Evolutionary conservation across 768 basidiomycete species (phyloP), one percentile per base, ranked within the genome.

Genomic region (Amanita pallidorosea): DNA sequence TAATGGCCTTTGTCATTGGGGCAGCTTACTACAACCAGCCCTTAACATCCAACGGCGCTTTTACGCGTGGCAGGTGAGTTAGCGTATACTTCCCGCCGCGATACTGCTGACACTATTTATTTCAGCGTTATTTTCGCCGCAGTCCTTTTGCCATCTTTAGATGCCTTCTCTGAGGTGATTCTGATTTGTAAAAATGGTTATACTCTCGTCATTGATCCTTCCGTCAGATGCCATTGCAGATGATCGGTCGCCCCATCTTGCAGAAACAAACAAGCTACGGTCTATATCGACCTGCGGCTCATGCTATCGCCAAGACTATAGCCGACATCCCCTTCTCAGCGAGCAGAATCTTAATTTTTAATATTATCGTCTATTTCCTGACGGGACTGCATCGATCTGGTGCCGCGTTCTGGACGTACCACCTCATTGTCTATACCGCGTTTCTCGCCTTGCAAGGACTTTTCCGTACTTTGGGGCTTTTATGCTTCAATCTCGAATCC

Each of bases 361-460:
- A 85, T 56, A 65, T 85, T 41, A 72, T 82, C 27, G 70, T 85
- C 8, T 88, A 88, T 61, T 83, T 87, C 68, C 78, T 87, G 70
- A 65, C 77, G 2, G 67, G 71, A 33, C 66, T 87, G 45, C 56
- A 74, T 59, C 60, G 62, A 18, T 66, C 69, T 6, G 73, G 63
- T 1, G 67, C 69, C 23, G 75, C 62, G 13, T 75, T 75, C 60
- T 76, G 63, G 57, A 73, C 83, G 15, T 81, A 75, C 69, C 80
- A 83, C 61, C 64, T 92, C 18, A 73, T 85, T 64, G 72, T 73
- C 45, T 85, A 84, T 54, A 17, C 77, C 22, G 75, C 79, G 1
- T 88, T 77, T 63, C 68, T 90, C 47, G 63, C 79, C 20, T 84
- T 92, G 80, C 85, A 88, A 65, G 85, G 81, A 0, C 88, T 92